These are phyloP conservation scores for Globisporangium acanthophoron DNA, from an alignment of 352 stramenopile species.

Conservation along the genomic window DNA sequence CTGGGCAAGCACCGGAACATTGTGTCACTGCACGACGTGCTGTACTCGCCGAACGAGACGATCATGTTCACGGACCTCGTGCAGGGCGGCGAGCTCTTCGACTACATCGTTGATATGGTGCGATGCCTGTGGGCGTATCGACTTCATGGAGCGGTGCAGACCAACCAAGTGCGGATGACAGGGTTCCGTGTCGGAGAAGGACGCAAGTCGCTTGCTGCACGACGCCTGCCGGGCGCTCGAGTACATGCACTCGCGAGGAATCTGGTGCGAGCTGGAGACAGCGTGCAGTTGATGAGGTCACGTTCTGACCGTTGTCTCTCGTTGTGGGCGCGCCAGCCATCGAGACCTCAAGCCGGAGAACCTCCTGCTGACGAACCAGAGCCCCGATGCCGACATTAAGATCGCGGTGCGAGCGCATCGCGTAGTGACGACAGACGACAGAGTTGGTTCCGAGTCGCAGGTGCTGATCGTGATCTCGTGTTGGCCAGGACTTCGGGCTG, in stretches of 20 bases:
- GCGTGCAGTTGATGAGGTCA: too few relatives aligned
- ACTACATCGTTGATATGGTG: slow-evolving; percentile 55
- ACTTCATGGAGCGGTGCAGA: neutral
- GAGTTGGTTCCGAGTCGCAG: neutral
- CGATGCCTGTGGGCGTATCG: neutral
- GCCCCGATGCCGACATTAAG: slow-evolving; percentile 56
- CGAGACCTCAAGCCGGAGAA: slow-evolving; percentile 78
- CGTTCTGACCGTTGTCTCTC: neutral
- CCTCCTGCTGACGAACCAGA: slow-evolving; percentile 55
- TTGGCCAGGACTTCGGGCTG: slow-evolving; percentile 58
- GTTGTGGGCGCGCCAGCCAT: slow-evolving; percentile 26
- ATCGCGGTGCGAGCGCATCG: slow-evolving; percentile 33
- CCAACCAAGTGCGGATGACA: slow-evolving; percentile 3
- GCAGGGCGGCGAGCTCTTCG: slow-evolving; percentile 69
- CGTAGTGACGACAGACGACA: too few relatives aligned
- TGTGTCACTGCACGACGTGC: slow-evolving; percentile 63
- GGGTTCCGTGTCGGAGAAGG: slow-evolving; percentile 71
- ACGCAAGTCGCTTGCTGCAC: slow-evolving; percentile 57
- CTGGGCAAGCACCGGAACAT: slow-evolving; percentile 63
- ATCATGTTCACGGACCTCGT: slow-evolving; percentile 82
- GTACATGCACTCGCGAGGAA: slow-evolving; percentile 58
- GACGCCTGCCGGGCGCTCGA: slow-evolving; percentile 58
- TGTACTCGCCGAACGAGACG: slow-evolving; percentile 53
- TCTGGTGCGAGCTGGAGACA: slow-evolving; percentile 34
- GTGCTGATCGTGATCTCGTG: neutral